These are phyloP conservation scores for Coemansia sp. DNA, from an alignment of 192 early-diverging fungal species.

Conservation along the genomic window DNA sequence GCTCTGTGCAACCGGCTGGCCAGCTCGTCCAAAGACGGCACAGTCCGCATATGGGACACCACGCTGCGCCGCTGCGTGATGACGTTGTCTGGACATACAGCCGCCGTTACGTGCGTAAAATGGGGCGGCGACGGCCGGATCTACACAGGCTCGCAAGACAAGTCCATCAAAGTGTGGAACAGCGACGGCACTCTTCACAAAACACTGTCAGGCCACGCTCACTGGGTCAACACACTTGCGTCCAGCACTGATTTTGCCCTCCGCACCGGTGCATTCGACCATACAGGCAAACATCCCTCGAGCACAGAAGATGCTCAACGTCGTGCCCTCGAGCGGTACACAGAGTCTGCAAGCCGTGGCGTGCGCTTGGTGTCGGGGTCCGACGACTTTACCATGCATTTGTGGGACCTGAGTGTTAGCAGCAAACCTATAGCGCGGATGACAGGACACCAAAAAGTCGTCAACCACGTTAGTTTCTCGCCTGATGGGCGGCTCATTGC, in stretches of 20 bases:
- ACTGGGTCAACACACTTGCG: conserved; percentile 96
- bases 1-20: conserved; percentile 76
- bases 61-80: conserved; percentile 69
- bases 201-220: conserved; percentile 87
- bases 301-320: conserved; percentile 67
- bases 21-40: conserved; percentile 89
- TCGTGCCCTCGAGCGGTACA: conserved; percentile 78
- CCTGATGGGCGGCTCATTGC: conserved; percentile 88
- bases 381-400: conserved; percentile 96
- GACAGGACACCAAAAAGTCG: conserved; percentile 93
- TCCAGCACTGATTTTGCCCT: conserved; percentile 88
- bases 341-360: conserved; percentile 61
- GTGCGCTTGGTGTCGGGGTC: conserved; percentile 90
- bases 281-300: conserved; percentile 65
- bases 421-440: conserved; percentile 82
- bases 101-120: conserved; percentile 88
- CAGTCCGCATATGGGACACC: conserved; percentile 92
- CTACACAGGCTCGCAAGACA: conserved; percentile 91
- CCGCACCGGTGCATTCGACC: conserved; percentile 88
- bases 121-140: conserved; percentile 96
- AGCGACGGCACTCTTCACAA: conserved; percentile 79
- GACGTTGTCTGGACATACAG: conserved; percentile 85
- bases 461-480: conserved; percentile 92
- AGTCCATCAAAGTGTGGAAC: conserved; percentile 96
- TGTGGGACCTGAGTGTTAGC: conserved; percentile 83